A percentile compares a stretch with the other conserved stretches of the same genome.
phyloP scores from a whole-genome alignment of 2,329 filamentous ascomycete species.

The Phaeoacremonium minimum region DNA sequence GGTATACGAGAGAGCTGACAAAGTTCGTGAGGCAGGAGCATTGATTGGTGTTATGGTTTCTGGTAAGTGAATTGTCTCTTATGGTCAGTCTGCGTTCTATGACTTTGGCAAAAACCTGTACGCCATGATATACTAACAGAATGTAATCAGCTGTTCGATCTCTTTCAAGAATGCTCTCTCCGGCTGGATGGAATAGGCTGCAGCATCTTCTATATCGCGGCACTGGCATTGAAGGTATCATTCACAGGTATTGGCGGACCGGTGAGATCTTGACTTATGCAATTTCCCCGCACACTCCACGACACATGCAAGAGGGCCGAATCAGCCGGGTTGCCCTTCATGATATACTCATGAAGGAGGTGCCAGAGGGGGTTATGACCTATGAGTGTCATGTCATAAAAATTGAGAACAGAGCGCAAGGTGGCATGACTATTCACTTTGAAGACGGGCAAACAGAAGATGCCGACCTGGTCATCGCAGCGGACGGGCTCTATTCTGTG shows the following conservation, averaged over 20 bases:
- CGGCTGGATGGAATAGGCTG: too few relatives aligned
- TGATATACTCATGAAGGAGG: constrained; percentile 38
- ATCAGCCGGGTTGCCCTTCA: constrained; percentile 37
- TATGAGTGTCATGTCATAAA: constrained; percentile 36
- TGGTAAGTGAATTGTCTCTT: background rate
- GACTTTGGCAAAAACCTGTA: background rate
- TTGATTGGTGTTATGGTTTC: background rate
- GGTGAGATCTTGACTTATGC: background rate
- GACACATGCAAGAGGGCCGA: background rate
- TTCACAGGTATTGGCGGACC: background rate
- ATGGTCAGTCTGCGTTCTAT: background rate
- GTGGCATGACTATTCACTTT: constrained; percentile 36
- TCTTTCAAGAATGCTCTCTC: background rate
- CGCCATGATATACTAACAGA: background rate
- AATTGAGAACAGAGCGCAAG: constrained; percentile 26
- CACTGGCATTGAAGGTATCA: background rate
- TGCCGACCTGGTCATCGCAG: constrained; percentile 44
- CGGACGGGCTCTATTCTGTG: constrained; percentile 46
- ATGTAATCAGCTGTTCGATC: background rate
- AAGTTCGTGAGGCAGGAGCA: background rate
- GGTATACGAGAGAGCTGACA: constrained; percentile 26
- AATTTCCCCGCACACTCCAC: background rate
- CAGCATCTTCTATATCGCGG: too few relatives aligned
- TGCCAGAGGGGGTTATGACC: constrained; percentile 36
- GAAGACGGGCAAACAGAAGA: constrained; percentile 32